These are phyloP conservation scores for Aspergillus sp. DNA, from an alignment of 2,329 filamentous ascomycete genomes.

Conservation along the genomic window DNA sequence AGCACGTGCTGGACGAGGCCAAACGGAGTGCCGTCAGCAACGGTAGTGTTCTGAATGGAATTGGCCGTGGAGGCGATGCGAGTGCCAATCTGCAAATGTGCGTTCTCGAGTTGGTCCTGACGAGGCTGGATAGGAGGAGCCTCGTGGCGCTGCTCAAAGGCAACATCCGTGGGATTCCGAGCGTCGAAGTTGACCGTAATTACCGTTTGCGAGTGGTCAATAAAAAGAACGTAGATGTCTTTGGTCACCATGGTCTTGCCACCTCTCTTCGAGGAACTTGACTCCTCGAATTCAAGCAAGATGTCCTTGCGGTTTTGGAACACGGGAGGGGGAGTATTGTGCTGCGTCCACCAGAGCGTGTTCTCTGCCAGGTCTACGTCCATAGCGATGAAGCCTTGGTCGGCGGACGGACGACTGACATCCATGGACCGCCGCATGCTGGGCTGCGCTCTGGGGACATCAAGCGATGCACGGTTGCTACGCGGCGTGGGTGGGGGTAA, in stretches of 20 bases:
- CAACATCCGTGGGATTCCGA: slow-evolving; percentile 69
- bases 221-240: slow-evolving; percentile 83
- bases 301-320: slow-evolving; percentile 83
- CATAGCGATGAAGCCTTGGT: slow-evolving; percentile 81
- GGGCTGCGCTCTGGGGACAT: slow-evolving; percentile 58
- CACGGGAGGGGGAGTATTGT: slow-evolving; percentile 74
- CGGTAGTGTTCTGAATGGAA: slow-evolving; percentile 73
- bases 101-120: slow-evolving; percentile 89
- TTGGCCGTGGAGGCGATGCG: slow-evolving; percentile 70
- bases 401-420: slow-evolving; percentile 69
- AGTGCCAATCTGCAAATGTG: slow-evolving; percentile 78
- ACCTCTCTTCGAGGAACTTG: slow-evolving; percentile 66
- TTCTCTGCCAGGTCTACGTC: slow-evolving; percentile 77
- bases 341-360: slow-evolving; percentile 84
- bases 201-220: slow-evolving; percentile 94
- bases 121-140: slow-evolving; percentile 76
- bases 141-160: slow-evolving; percentile 84
- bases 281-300: slow-evolving; percentile 78
- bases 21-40: slow-evolving; percentile 81
- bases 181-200: slow-evolving; percentile 79
- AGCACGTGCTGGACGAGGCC: slow-evolving; percentile 79
- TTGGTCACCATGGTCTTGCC: slow-evolving; percentile 73
- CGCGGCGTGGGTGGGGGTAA: slow-evolving; percentile 44
- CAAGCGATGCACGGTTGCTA: slow-evolving; percentile 62
- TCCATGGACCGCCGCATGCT: slow-evolving; percentile 70